These are phyloP conservation scores for Alternaria hordeiaustralica DNA, from an alignment of 2,329 filamentous ascomycete species.

Conservation along the genomic window DNA sequence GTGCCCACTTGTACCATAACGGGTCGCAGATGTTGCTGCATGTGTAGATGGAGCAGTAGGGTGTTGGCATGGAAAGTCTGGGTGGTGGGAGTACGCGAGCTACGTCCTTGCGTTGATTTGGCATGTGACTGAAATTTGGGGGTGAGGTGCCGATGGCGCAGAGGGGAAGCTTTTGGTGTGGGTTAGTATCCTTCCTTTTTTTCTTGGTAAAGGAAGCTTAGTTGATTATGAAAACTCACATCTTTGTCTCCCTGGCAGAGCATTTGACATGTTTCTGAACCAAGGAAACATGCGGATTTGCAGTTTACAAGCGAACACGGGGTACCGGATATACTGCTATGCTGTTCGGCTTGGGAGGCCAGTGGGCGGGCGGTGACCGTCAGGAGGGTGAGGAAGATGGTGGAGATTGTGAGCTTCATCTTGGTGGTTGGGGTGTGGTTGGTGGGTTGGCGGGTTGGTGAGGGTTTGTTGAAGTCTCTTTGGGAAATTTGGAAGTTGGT, in stretches of 20 bases:
- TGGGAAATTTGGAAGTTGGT: background rate
- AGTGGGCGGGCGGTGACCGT: background rate
- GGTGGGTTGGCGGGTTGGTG: background rate
- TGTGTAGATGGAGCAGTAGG: background rate
- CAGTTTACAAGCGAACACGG: background rate
- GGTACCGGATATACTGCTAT: background rate
- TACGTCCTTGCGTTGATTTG: background rate
- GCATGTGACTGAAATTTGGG: background rate
- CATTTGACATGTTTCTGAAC: background rate
- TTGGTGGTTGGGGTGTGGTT: background rate
- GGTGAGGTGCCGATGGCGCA: background rate
- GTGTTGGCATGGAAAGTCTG: background rate
- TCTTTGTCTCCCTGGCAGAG: background rate
- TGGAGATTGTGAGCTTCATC: background rate
- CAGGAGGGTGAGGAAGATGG: background rate
- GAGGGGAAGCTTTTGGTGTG: background rate
- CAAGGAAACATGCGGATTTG: background rate
- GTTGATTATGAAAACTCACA: background rate
- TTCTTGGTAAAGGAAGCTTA: no score
- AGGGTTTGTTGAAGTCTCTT: background rate
- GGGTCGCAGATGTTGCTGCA: background rate
- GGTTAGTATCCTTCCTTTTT: background rate
- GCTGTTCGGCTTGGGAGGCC: background rate
- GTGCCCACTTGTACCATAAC: no score
- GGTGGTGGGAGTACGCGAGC: background rate